A percentile compares a stretch with the other conserved stretches of the same genome.
Conservation (phyloP, 768 basidiomycete species). For the Mycena olivaceomarginata region DNA sequence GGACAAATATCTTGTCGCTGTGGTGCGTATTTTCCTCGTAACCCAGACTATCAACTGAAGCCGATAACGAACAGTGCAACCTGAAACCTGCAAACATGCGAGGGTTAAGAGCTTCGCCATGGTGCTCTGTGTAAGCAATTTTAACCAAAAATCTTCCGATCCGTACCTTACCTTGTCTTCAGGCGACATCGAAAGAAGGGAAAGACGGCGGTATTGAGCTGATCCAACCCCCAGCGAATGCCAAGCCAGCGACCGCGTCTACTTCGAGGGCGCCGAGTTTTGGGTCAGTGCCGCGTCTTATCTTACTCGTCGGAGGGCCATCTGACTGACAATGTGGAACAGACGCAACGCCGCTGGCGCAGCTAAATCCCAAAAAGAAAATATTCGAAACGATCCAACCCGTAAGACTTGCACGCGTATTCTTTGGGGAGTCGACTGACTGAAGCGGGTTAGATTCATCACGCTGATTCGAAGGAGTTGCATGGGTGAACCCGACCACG, state of each 20-base stretch:
- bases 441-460: constrained; percentile 75
- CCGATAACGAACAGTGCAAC: constrained; percentile 78
- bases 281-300: constrained; percentile 68
- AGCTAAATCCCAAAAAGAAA: constrained; percentile 99
- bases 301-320: not conserved
- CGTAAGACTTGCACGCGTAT: constrained; percentile 57
- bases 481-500: constrained; percentile 92
- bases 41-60: not conserved
- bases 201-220: constrained; percentile 95
- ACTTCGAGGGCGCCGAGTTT: constrained; percentile 94
- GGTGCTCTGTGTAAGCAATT: constrained; percentile 88
- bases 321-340: not conserved
- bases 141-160: not conserved
- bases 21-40: constrained; percentile 69
- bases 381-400: constrained; percentile 98
- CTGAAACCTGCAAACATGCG: constrained; percentile 98
- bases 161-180: constrained; percentile 24
- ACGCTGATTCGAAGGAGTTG: constrained; percentile 91
- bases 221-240: constrained; percentile 89
- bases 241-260: constrained; percentile 94
- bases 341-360: constrained; percentile 83
- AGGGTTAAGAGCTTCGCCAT: constrained; percentile 98
- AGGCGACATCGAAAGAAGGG: constrained; percentile 95
- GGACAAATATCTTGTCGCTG: constrained; percentile 87
- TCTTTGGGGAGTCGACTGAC: not conserved